These are phyloP conservation scores for Eucalyptus caleyi DNA, from an alignment of 345 rosid species.

Conservation along the genomic window DNA sequence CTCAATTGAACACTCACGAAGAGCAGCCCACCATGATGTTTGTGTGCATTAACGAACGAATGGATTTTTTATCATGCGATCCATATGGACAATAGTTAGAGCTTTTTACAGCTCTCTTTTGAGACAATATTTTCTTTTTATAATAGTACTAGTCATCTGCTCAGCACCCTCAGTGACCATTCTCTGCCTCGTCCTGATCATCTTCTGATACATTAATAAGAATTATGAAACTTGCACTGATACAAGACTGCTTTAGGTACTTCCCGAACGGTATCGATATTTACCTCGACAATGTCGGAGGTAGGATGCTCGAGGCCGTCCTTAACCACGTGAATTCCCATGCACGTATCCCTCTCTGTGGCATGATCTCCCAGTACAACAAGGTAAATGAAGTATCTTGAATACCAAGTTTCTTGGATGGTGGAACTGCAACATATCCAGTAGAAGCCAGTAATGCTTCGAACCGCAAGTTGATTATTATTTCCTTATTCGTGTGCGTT, in stretches of 20 bases:
- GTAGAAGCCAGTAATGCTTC: background rate
- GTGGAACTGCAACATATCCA: background rate
- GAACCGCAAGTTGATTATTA: background rate
- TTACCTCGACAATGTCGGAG: slow-evolving; percentile 44
- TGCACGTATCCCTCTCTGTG: slow-evolving; percentile 24
- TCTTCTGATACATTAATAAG: background rate
- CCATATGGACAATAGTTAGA: background rate
- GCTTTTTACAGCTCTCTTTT: background rate
- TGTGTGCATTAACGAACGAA: background rate
- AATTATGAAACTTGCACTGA: background rate
- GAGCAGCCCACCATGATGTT: background rate
- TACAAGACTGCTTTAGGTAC: slow-evolving; percentile 1
- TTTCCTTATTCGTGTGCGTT: background rate
- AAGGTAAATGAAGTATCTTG: slow-evolving; percentile 1
- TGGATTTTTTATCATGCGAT: background rate
- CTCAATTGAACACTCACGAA: background rate
- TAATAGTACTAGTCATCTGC: background rate
- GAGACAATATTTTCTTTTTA: background rate
- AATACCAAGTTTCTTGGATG: background rate
- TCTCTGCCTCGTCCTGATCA: background rate
- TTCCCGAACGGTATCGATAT: slow-evolving; percentile 35
- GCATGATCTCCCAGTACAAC: slow-evolving; percentile 46
- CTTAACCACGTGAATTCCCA: slow-evolving; percentile 24
- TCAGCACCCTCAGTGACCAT: no score
- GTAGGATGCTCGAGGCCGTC: slow-evolving; percentile 46